Percentiles rank a stretch among this genome's conserved stretches.
phyloP scores from a whole-genome alignment of 2,329 filamentous ascomycete species.

The Calonectria montana region DNA sequence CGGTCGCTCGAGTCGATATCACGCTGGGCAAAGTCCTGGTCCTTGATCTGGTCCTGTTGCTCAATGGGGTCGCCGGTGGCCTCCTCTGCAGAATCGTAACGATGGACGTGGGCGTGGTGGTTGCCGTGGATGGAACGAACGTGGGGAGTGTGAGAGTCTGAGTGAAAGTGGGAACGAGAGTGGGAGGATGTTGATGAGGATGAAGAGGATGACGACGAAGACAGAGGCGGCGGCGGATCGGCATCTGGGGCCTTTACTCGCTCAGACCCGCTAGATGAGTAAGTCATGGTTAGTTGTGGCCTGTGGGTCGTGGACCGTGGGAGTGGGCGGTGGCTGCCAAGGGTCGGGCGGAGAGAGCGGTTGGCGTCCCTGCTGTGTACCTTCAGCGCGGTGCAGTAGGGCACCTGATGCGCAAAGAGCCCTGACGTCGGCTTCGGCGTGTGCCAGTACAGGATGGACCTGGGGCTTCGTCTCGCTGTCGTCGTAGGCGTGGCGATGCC shows the following conservation, averaged over 20 bases:
- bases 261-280: slow-evolving; percentile 50
- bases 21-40: slow-evolving; percentile 38
- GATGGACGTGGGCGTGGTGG: slow-evolving; percentile 34
- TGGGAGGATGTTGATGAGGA: slow-evolving; percentile 34
- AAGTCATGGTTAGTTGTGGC: slow-evolving; percentile 48
- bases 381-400: slow-evolving; percentile 6
- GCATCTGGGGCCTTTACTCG: slow-evolving; percentile 50
- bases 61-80: slow-evolving; percentile 26
- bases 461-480: slow-evolving; percentile 1
- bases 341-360: slow-evolving; percentile 10
- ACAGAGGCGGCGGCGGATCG: slow-evolving; percentile 29
- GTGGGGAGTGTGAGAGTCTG: slow-evolving; percentile 28
- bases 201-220: slow-evolving; percentile 31
- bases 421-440: slow-evolving; percentile 2
- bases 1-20: slow-evolving; percentile 32
- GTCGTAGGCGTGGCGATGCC: slow-evolving; percentile 36
- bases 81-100: slow-evolving; percentile 20
- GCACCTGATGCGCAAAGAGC: background rate
- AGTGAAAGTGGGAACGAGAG: slow-evolving; percentile 42
- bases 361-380: slow-evolving; percentile 6
- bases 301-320: slow-evolving; percentile 42
- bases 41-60: slow-evolving; percentile 22
- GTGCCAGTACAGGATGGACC: slow-evolving; percentile 14
- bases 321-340: slow-evolving; percentile 26
- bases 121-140: slow-evolving; percentile 29